Percentiles rank a stretch among this genome's conserved stretches.
phyloP scores from a whole-genome alignment of 179 eudicot species.

The Nepenthes alata region DNA sequence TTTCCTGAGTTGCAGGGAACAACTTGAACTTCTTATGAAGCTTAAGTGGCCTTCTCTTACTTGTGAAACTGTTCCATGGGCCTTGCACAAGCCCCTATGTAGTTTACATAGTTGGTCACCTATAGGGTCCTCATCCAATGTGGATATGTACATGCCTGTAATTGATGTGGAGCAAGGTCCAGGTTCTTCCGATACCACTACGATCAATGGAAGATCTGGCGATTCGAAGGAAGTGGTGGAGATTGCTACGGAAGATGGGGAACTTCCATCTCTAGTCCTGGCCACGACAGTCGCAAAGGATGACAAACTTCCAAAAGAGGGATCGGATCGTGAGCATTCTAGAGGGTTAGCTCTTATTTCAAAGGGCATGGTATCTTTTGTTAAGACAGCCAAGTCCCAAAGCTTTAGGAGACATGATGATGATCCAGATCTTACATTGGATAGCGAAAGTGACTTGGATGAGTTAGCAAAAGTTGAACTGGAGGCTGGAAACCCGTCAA shows the following conservation, averaged over 20 bases:
- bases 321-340: slow-evolving; percentile 31
- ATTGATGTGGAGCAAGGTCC: slow-evolving; percentile 38
- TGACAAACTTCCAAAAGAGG: slow-evolving; percentile 25
- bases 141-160: slow-evolving; percentile 17
- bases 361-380: slow-evolving; percentile 37
- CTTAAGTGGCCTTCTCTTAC: slow-evolving; percentile 69
- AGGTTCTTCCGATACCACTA: slow-evolving; percentile 21
- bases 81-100: slow-evolving; percentile 51
- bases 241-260: slow-evolving; percentile 68
- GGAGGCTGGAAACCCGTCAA: slow-evolving; percentile 22
- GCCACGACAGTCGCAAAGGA: slow-evolving; percentile 21
- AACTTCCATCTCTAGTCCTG: slow-evolving; percentile 55
- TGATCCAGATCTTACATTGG: slow-evolving; percentile 55
- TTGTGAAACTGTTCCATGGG: slow-evolving; percentile 71
- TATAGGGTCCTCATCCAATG: slow-evolving; percentile 24
- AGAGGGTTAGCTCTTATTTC: slow-evolving; percentile 41
- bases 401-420: slow-evolving; percentile 62
- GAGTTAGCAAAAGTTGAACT: slow-evolving; percentile 32
- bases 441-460: slow-evolving; percentile 68
- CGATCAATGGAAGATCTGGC: slow-evolving; percentile 24
- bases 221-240: slow-evolving; percentile 41
- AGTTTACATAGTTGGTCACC: slow-evolving; percentile 45
- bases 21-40: slow-evolving; percentile 53
- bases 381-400: slow-evolving; percentile 39
- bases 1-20: slow-evolving; percentile 76